Base-by-base conservation (phyloP, 441 rosid genomes). In the Flueggea neowawraea region DNA sequence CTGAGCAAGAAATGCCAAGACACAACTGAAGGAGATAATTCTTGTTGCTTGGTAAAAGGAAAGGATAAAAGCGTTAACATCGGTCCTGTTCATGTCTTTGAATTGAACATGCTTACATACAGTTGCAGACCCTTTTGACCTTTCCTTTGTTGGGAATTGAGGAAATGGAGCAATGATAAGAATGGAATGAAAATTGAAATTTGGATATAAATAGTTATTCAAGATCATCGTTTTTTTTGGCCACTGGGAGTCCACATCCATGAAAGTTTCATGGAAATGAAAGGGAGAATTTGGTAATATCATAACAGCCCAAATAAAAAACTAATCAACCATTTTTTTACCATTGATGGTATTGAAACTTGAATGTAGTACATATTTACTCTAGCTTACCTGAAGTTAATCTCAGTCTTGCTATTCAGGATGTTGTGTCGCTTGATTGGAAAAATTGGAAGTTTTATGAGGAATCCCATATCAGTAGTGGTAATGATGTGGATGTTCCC, bases 31-130 rank as follows among this genome's bases (percentile, higher is more conserved):
- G 58, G 41, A 5, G 80, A 82, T 52, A 69, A 55, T 49, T 64
- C 69, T 60, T 41, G 50, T 31, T 12, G 60, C 69, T 69, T 51
- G 56, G 69, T 62, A 49, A 75, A 61, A 67, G 67, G 55, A 75
- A 85, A 73, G 44, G 63, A 68, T 39, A 57, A 54, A 77, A 48
- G 50, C 44, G 59, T 47, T 68, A 68, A 75, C 45, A 53, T 84
- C 6, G 91, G 97, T 61, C 99, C 99, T 63, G 82, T 95, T 65
- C 99, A 95, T 72, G 89, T 95, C 28, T 88, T 89, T 77, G 99
- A 91, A 47, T 16, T 67, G 16, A 39, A 55, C 9, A 54, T 63
- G 58, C 60, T 47, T 52, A 15, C 4, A 11, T 52, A 22, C 17
- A 12, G n/a, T 51, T 33, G 31, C 58, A 58, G 15, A 12, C 15